Conservation (phyloP, 352 stramenopile genomes). For the Lagenidium giganteum region DNA sequence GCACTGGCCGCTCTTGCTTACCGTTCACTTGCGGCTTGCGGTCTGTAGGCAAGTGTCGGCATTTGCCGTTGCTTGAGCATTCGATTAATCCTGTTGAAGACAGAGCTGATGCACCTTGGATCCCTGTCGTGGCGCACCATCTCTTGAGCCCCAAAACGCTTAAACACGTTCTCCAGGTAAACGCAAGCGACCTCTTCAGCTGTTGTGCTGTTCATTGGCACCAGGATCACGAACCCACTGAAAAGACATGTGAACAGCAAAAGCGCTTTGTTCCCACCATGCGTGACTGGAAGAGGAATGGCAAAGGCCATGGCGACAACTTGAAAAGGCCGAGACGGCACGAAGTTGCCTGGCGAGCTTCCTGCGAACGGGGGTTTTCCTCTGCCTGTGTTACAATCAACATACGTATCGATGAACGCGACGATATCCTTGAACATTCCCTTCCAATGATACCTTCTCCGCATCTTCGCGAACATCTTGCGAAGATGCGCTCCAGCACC, state of each 20-base stretch:
- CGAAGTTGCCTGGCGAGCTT: conserved; percentile 11
- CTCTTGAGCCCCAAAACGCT: conserved; percentile 12
- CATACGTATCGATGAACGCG: background rate
- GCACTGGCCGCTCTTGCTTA: conserved; percentile 10
- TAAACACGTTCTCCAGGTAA: conserved; percentile 13
- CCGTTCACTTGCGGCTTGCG: conserved; percentile 8
- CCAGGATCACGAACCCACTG: conserved; percentile 12
- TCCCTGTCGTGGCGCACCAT: conserved; percentile 14
- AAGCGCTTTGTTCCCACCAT: conserved; percentile 8
- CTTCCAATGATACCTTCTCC: conserved; percentile 9
- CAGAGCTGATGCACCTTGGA: conserved; percentile 13
- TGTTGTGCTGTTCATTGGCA: conserved; percentile 7
- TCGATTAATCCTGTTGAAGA: conserved; percentile 7
- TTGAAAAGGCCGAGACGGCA: conserved; percentile 11
- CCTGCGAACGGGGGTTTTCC: background rate
- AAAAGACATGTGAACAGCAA: conserved; percentile 16
- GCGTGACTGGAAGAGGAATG: conserved; percentile 4
- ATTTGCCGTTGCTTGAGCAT: conserved; percentile 9
- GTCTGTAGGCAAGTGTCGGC: conserved; percentile 3
- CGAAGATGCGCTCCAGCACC: no score
- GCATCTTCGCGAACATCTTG: conserved; percentile 6
- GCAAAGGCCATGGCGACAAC: conserved; percentile 21
- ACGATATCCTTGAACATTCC: conserved; percentile 16
- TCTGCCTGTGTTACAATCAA: conserved; percentile 13
- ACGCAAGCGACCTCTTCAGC: conserved; percentile 11